Percentiles rank a stretch among this genome's conserved stretches.
These are phyloP conservation scores for Neurospora sp. DNA, from an alignment of 495 filamentous ascomycete genomes.

Conservation along the genomic window DNA sequence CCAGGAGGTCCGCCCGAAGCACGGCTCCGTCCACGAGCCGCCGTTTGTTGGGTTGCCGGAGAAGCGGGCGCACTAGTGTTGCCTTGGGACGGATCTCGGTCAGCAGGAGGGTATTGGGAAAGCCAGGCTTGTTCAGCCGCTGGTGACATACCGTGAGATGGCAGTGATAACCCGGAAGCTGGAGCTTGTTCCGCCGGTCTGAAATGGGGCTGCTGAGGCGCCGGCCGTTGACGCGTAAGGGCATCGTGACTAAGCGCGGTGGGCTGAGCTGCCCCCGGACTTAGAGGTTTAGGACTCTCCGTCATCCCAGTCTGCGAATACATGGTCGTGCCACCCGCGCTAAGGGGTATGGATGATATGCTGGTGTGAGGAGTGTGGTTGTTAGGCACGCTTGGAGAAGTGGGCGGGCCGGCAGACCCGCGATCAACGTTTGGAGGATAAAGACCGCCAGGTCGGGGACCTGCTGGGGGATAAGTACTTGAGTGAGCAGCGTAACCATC, in stretches of 20 bases:
- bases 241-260: constrained; percentile 49
- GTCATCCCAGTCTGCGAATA: constrained; percentile 66
- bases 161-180: constrained; percentile 28
- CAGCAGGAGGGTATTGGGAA: constrained; percentile 37
- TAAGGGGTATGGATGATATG: constrained; percentile 37
- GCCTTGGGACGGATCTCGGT: constrained; percentile 35
- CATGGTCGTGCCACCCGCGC: constrained; percentile 45
- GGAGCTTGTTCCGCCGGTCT: constrained; percentile 16
- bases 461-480: constrained; percentile 71
- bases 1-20: constrained; percentile 17
- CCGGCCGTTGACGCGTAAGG: constrained; percentile 55
- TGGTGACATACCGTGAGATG: constrained; percentile 27
- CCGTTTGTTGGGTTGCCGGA: constrained; percentile 13
- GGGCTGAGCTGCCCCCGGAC: constrained; percentile 55
- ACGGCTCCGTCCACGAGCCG: constrained; percentile 15
- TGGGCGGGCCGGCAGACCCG: constrained; percentile 43
- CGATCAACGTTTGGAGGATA: constrained; percentile 51
- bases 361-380: constrained; percentile 39
- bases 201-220: constrained; percentile 54
- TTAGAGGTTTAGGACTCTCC: constrained; percentile 80
- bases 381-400: constrained; percentile 32
- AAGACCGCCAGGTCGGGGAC: constrained; percentile 42
- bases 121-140: constrained; percentile 24
- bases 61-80: constrained; percentile 23
- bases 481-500: constrained; percentile 36